Conservation (phyloP, 441 rosid genomes). For the Populus trichocarpa region DNA sequence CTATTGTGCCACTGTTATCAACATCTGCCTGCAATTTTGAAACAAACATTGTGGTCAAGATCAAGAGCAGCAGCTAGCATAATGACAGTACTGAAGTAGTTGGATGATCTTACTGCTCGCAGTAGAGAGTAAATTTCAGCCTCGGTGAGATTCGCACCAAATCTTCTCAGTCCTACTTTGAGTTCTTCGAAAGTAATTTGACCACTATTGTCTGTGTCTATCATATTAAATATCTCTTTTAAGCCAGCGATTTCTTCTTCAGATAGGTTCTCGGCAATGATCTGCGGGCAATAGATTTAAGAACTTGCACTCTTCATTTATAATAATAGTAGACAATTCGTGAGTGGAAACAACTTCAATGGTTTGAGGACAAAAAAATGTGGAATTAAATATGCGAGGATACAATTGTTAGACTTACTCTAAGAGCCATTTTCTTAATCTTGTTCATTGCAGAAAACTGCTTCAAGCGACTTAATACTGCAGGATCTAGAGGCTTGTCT, state of each 20-base stretch:
- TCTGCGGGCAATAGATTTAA: conserved; percentile 30
- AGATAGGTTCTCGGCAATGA: conserved; percentile 83
- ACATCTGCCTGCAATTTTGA: conserved; percentile 70
- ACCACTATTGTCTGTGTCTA: conserved; percentile 89
- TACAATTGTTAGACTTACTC: conserved; percentile 37
- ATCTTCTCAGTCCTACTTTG: conserved; percentile 75
- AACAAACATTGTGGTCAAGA: not conserved
- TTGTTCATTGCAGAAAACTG: conserved; percentile 97
- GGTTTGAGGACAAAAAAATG: not conserved
- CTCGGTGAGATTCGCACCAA: conserved; percentile 75
- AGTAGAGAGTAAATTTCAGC: conserved; percentile 67
- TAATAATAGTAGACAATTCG: not conserved
- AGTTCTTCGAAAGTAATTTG: conserved; percentile 90
- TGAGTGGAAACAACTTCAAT: not conserved
- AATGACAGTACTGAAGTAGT: not conserved
- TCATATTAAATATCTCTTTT: conserved; percentile 90
- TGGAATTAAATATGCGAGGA: not conserved
- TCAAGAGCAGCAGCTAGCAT: not conserved
- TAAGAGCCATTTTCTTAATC: conserved; percentile 92
- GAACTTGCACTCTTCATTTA: not conserved
- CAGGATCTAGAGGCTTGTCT: conserved; percentile 92
- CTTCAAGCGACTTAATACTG: conserved; percentile 74
- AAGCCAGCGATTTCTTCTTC: conserved; percentile 95
- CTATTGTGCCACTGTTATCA: conserved; percentile 94
- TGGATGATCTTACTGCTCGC: conserved; percentile 64